Base-by-base conservation (phyloP, 495 filamentous ascomycete genomes). In the Penicillium cinerascens region DNA sequence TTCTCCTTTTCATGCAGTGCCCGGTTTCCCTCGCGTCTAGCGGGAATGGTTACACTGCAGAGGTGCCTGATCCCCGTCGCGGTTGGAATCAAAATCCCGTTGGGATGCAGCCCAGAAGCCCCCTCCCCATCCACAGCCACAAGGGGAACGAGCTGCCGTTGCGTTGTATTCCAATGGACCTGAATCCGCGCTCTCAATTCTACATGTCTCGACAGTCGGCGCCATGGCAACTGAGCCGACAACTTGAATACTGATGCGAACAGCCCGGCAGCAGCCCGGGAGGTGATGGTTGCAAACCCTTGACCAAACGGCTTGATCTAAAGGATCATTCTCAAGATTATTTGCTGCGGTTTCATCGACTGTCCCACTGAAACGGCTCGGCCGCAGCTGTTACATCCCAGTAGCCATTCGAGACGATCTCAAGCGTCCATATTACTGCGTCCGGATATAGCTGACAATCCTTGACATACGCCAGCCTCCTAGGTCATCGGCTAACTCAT, bases 11-110 rank as follows among this genome's bases (percentile, higher is more conserved):
- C 6, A 16, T 59, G 25, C 42, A 35, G 17, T 23, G 23, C 17
- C 20, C 4, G 38, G 50, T 60, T 55, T 17, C 4, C 5, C 52
- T 57, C 36, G 26, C 23, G 16, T n/a, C 49, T 16, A 29, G 36
- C 26, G 43, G 44, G 9, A 27, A 36, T 55, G 21, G 52, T 56
- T 51, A 54, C 59, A 59, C 47, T 44, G 51, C 55, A 55, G 23
- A 16, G 38, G n/a, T 55, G 35, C 55, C 58, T 47, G 49, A 43
- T 54, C 38, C 41, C 20, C 33, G 44, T 36, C 27, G 10, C 37
- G 23, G 58, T 25, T 50, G 41, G 1, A 21, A 56, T 54, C 36
- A 9, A 44, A 61, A 64, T 59, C n/a, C 52, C 40, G 46, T 49
- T 53, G 54, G 33, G 20, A 33, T 15, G 27, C 6, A 42, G 36